Evolutionary conservation across 164 flowering plant species (phyloP).

Genomic region (Vitis rotundifolia): DNA sequence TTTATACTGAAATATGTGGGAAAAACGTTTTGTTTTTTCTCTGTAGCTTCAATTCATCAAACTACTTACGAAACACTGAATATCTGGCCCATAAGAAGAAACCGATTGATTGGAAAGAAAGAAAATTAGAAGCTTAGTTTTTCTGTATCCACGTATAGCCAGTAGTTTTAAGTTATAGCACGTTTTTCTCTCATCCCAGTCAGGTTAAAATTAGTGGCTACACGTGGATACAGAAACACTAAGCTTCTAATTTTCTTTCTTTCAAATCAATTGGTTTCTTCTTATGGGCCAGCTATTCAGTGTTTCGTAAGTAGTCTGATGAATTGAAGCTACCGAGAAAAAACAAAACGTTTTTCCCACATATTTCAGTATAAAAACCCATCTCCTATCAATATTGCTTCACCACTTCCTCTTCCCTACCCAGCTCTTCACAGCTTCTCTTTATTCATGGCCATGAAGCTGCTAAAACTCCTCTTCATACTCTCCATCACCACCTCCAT

Average conservation of each 20-base stretch:
- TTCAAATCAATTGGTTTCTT: constrained; percentile 6
- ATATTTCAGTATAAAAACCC: too few relatives aligned
- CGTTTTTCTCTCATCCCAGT: not conserved
- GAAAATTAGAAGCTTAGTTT: not conserved
- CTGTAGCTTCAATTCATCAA: constrained; percentile 1
- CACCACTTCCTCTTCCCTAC: too few relatives aligned
- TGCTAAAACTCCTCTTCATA: constrained; percentile 1
- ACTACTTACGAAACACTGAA: constrained; percentile 2
- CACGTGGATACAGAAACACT: not conserved
- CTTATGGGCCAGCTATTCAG: not conserved
- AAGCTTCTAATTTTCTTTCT: constrained; percentile 6
- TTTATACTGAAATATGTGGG: too few relatives aligned
- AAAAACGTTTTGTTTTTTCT: constrained; percentile 6
- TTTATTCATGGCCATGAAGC: not conserved
- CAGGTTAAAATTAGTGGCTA: not conserved
- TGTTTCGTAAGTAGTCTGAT: constrained; percentile 5
- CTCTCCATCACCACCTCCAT: not conserved
- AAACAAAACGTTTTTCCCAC: constrained; percentile 5
- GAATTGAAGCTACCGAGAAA: constrained; percentile 5
- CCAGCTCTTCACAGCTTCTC: not conserved
- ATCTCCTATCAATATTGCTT: too few relatives aligned
- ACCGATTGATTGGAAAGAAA: constrained; percentile 6
- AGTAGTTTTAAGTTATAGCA: not conserved
- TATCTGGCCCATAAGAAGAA: not conserved
- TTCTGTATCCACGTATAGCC: not conserved